Conservation (phyloP, 2,329 filamentous ascomycete genomes). For the Nannizzia gypsea region DNA sequence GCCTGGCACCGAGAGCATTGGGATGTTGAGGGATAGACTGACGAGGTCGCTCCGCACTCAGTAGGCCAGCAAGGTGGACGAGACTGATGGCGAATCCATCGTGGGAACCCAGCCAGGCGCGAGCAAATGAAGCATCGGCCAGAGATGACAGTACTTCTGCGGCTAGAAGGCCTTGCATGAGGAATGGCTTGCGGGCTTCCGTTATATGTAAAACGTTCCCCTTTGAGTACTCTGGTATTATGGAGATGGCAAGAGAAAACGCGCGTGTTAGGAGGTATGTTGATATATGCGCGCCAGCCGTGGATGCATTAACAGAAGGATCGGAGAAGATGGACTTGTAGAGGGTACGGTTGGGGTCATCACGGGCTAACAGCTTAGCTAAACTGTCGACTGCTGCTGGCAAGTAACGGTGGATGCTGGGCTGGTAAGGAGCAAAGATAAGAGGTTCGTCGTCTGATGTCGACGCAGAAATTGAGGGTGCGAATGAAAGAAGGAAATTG, state of each 20-base stretch:
- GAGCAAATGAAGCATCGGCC: conserved; percentile 60
- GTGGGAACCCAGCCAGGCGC: conserved; percentile 68
- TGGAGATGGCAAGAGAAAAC: conserved; percentile 75
- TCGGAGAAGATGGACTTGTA: conserved; percentile 72
- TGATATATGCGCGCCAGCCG: conserved; percentile 47
- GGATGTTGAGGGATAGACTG: conserved; percentile 31
- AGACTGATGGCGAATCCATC: conserved; percentile 77
- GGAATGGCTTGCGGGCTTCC: conserved; percentile 71
- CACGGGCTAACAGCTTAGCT: conserved; percentile 80
- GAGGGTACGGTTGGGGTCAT: conserved; percentile 80
- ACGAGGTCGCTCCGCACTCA: conserved; percentile 53
- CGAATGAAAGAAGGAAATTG: conserved; percentile 82
- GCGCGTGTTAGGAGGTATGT: conserved; percentile 75
- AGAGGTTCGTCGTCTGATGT: conserved; percentile 46
- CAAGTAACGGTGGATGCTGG: conserved; percentile 71
- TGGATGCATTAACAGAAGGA: conserved; percentile 53
- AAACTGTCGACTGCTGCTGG: conserved; percentile 81
- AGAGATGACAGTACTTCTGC: conserved; percentile 78
- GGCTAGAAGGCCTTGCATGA: conserved; percentile 85
- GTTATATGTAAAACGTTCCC: conserved; percentile 54
- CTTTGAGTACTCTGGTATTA: conserved; percentile 62
- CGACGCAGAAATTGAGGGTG: conserved; percentile 59
- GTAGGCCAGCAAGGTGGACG: conserved; percentile 59
- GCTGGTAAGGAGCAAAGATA: conserved; percentile 71
- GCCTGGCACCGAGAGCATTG: conserved; percentile 24